phyloP scores from a whole-genome alignment of 1,284 basidiomycete species.

The Ceratobasidium papillatum region DNA sequence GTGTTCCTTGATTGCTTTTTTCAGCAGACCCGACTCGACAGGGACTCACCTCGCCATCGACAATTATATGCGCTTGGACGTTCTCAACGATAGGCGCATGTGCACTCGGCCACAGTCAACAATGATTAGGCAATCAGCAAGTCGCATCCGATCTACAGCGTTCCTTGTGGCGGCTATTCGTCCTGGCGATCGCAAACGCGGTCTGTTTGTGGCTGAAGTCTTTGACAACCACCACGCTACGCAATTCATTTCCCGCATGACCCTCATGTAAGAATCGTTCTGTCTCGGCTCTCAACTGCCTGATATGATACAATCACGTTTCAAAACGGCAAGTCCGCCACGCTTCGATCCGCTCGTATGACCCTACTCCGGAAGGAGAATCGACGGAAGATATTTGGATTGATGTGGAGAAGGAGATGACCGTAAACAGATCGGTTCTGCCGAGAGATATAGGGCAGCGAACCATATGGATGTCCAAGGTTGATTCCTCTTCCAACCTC shows the following conservation, averaged over 20 bases:
- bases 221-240: conserved; percentile 25
- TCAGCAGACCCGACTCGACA: no score
- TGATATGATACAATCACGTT: background rate
- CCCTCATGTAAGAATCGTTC: background rate
- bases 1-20: background rate
- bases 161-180: background rate
- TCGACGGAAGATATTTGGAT: conserved; percentile 2
- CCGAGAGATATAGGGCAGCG: background rate
- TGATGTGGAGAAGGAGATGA: conserved; percentile 1
- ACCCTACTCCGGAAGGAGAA: background rate
- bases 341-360: background rate
- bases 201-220: conserved; percentile 29
- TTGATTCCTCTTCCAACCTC: background rate
- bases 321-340: background rate
- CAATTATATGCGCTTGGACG: background rate
- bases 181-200: conserved; percentile 4
- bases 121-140: no score
- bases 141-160: background rate
- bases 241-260: background rate
- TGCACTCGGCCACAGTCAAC: no score
- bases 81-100: no score
- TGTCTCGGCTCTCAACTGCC: background rate
- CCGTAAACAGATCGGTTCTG: background rate
- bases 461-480: background rate
- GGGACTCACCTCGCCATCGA: no score